Conservation (phyloP, 306 rosid species). For the Malus orientalis region DNA sequence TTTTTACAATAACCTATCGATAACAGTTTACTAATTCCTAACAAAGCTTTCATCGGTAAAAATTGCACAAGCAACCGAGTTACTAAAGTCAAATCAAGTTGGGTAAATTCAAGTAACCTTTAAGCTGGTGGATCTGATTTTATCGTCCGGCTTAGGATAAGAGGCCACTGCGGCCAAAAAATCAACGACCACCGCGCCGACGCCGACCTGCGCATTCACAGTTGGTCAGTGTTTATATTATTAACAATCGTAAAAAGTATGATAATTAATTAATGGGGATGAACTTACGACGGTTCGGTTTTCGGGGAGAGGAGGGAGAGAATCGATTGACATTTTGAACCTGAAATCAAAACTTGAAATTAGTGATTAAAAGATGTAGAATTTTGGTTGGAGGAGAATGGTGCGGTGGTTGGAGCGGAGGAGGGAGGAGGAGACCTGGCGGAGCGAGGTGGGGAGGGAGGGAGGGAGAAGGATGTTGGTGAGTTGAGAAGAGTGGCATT, state of each 20-base stretch:
- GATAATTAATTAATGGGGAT: neutral
- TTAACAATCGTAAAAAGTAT: neutral
- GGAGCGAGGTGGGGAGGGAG: neutral
- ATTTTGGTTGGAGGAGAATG: neutral
- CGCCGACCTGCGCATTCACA: conserved; percentile 45
- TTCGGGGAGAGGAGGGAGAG: conserved; percentile 36
- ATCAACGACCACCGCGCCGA: conserved; percentile 54
- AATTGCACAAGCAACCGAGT: neutral
- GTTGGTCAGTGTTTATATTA: neutral
- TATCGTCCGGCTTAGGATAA: conserved; percentile 73
- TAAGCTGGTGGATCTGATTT: conserved; percentile 61
- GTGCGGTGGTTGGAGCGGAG: neutral
- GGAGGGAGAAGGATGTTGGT: neutral
- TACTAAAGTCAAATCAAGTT: neutral
- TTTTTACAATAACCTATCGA: no score
- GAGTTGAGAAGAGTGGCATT: neutral
- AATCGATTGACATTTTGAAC: conserved; percentile 36
- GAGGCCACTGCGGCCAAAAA: conserved; percentile 51
- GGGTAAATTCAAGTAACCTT: conserved; percentile 30
- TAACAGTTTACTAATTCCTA: no score
- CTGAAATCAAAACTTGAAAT: conserved; percentile 10
- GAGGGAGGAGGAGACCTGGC: conserved; percentile 7
- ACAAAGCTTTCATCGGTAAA: neutral
- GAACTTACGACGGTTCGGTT: conserved; percentile 3
- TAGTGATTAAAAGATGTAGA: neutral